Conservation (phyloP, 768 basidiomycete species). For the Mycena vitilis region DNA sequence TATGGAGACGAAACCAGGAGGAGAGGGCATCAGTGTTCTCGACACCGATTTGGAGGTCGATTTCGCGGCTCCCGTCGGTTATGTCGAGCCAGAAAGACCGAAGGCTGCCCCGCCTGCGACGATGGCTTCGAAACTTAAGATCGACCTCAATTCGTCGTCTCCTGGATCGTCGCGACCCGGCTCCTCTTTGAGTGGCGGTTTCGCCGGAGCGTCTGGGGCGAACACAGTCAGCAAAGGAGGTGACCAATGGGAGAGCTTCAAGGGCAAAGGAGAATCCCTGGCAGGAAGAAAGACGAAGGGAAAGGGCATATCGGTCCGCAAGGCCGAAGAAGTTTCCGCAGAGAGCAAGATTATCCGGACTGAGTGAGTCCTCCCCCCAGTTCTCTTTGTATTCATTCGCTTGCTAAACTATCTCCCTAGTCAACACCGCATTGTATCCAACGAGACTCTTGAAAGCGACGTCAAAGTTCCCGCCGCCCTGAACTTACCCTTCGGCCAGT, state of each 20-base stretch:
- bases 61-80: conserved; percentile 92
- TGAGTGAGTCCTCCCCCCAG: conserved; percentile 68
- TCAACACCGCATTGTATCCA: conserved; percentile 86
- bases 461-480: conserved; percentile 89
- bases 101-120: conserved; percentile 85
- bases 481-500: conserved; percentile 89
- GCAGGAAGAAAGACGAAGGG: conserved; percentile 94
- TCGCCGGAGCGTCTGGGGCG: conserved; percentile 63
- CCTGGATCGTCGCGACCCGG: conserved; percentile 88
- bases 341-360: conserved; percentile 92
- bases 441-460: conserved; percentile 77
- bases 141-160: conserved; percentile 88
- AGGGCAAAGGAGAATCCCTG: conserved; percentile 93
- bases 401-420: conserved; percentile 53
- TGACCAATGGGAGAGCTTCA: conserved; percentile 95
- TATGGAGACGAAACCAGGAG: conserved; percentile 92
- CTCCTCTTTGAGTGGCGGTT: conserved; percentile 78
- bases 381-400: not conserved
- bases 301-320: conserved; percentile 88
- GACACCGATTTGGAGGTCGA: conserved; percentile 99
- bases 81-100: conserved; percentile 92
- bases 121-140: conserved; percentile 97
- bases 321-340: conserved; percentile 81
- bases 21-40: conserved; percentile 87
- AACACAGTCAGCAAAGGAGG: conserved; percentile 77